Percentiles rank a stretch among this genome's conserved stretches.
phyloP scores from a whole-genome alignment of 2,329 filamentous ascomycete species.

The Pseudopithomyces chartarum region DNA sequence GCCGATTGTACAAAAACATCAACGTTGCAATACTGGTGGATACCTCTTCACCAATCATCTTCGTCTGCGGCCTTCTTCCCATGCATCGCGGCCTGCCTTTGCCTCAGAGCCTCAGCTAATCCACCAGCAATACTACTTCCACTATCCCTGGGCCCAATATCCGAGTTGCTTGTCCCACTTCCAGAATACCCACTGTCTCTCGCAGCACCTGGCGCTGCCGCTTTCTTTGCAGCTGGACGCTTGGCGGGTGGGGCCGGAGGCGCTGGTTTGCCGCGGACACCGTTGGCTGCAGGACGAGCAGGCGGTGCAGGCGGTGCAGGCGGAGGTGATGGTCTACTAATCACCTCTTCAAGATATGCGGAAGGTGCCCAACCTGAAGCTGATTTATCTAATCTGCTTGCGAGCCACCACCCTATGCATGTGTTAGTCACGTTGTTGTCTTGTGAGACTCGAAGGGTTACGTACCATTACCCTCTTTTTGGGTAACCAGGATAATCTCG shows the following conservation, averaged over 20 bases:
- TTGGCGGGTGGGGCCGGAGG: conserved; percentile 81
- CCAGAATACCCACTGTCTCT: conserved; percentile 66
- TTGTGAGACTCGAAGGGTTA: conserved; percentile 9
- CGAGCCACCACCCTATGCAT: conserved; percentile 88
- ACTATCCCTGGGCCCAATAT: conserved; percentile 47
- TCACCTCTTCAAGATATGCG: conserved; percentile 88
- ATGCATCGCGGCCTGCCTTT: conserved; percentile 56
- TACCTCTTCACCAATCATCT: conserved; percentile 43
- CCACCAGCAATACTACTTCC: conserved; percentile 54
- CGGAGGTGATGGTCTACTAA: conserved; percentile 59
- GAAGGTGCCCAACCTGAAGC: conserved; percentile 94
- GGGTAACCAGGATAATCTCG: conserved; percentile 85
- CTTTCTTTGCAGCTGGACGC: conserved; percentile 75
- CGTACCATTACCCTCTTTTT: conserved; percentile 94
- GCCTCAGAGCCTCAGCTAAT: conserved; percentile 55
- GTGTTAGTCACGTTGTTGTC: conserved; percentile 22
- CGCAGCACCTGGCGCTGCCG: conserved; percentile 66
- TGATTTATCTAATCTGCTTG: conserved; percentile 69
- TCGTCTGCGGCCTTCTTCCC: conserved; percentile 42
- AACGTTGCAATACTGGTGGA: neutral
- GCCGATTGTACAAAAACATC: neutral
- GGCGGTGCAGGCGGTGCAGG: conserved; percentile 53
- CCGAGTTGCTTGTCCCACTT: conserved; percentile 43
- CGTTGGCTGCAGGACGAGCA: conserved; percentile 66
- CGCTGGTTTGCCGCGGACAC: conserved; percentile 65